Conservation (phyloP, 2,329 filamentous ascomycete species). For the Hyphodiscus sp. region DNA sequence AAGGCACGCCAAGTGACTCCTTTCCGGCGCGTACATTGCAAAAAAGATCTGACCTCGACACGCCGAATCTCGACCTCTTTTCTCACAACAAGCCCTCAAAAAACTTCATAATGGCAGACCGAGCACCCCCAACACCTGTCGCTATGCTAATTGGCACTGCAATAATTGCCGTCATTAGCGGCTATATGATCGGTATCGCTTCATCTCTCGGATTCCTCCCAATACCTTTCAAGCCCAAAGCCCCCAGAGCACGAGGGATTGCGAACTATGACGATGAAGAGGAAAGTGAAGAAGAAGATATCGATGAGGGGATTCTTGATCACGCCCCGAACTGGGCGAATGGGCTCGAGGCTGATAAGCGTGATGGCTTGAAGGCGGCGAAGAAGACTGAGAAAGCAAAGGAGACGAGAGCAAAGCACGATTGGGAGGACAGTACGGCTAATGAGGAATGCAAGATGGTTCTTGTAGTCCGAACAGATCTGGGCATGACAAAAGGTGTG, state of each 20-base stretch:
- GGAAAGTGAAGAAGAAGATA: conserved; percentile 63
- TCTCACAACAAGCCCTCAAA: not conserved
- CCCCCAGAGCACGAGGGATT: conserved; percentile 38
- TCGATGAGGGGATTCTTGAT: conserved; percentile 52
- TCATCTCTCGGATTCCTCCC: conserved; percentile 69
- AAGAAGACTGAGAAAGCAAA: conserved; percentile 31
- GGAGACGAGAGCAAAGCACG: conserved; percentile 32
- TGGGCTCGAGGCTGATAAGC: conserved; percentile 50
- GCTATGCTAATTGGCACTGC: conserved; percentile 66
- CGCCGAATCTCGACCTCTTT: too few species aligned
- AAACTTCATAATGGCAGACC: conserved; percentile 22
- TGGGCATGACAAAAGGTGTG: conserved; percentile 95
- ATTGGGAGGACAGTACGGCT: conserved; percentile 34
- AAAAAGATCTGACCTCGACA: too few species aligned
- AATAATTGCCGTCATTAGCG: conserved; percentile 65
- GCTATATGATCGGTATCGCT: conserved; percentile 74
- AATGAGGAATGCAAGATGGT: conserved; percentile 91
- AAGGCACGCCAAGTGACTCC: not conserved
- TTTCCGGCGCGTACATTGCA: not conserved
- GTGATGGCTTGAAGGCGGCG: conserved; percentile 45
- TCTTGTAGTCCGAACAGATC: conserved; percentile 82
- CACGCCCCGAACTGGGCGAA: conserved; percentile 64
- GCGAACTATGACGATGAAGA: conserved; percentile 53
- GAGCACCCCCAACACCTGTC: conserved; percentile 21
- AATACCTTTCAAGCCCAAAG: conserved; percentile 32